Evolutionary conservation across 2,329 filamentous ascomycete species (phyloP), one percentile per base, ranked within the genome.

Genomic region (Ascochyta fabae): DNA sequence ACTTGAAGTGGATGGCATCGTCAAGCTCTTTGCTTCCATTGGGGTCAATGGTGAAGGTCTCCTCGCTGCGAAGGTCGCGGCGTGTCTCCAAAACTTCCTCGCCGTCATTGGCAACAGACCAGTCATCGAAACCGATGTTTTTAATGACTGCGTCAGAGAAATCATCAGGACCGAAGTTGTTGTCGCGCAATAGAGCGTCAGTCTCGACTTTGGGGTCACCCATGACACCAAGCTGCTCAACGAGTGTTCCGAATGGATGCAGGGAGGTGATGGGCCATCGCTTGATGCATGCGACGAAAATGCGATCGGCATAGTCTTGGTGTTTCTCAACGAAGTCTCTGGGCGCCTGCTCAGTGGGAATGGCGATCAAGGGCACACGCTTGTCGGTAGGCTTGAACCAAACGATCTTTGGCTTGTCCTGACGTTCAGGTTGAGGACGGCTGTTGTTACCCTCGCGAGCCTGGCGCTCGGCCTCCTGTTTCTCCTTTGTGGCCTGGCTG

Each of bases 361-460:
- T 99, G 49, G 95, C 95, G 76, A 99, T 99, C 64, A 99, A 83
- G 45, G 95, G 95, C 43, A 99, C 95, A 72, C 95, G 92, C 85
- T 99, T 98, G 79, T 99, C 95, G 1, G 95, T 99, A 55, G 95
- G 95, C 83, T 99, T 99, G 82, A 99, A 99, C 95, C 95, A 99
- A 38, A 99, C 95, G 78, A 99, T 99, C 87, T 99, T 99, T 61
- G 95, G 95, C 80, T 97, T 97, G 62, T 99, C 95, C 74, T 96
- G 92, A 49, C 93, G 91, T 62, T 89, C 88, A 59, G 93, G 91
- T 63, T 95, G 88, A 48, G 88, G 85, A 58, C 84, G 85, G 60
- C 89, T 88, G 49, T 84, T 84, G 63, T 82, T 84, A 60, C 93
- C 94, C 74, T 98, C 94, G 66, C 94, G 88, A 67, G 93, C 92